Base-by-base conservation (phyloP, 2,329 filamentous ascomycete genomes). In the Trichoderma arundinaceum region DNA sequence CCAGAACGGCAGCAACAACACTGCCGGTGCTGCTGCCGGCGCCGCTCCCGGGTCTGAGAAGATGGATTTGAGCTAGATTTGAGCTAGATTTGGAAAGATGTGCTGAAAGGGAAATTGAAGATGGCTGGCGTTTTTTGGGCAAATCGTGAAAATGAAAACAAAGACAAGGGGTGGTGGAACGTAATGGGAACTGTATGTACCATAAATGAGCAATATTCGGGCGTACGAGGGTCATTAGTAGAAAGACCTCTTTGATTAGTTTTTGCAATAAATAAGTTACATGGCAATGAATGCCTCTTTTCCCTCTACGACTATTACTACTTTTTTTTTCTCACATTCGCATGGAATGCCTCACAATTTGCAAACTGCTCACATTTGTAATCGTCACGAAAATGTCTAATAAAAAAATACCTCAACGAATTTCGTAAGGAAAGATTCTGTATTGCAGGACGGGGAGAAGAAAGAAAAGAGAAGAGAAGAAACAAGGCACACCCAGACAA, bases 21-120 rank as follows among this genome's bases (percentile, higher is more conserved):
- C 58, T n/a, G 8, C 58, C 22, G 22, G 22, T 28, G 22, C 51
- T 10, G 32, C 59, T 10, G 46, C 53, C 44, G 35, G 28, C 19
- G 28, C 61, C 7, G 61, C 61, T 22, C 35, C 49, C 32, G 51
- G 32, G 19, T 64, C 85, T 35, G 80, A 82, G 71, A 77, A 72
- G 70, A 82, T 82, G 80, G 80, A 82, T 69, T 72, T 81, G 63
- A 81, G 78, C 75, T 82, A 75, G 75, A 72, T 28, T n/a, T 17
- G 43, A n/a, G n/a, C n/a, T n/a, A n/a, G n/a, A n/a, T n/a, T n/a
- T n/a, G n/a, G n/a, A 53, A 60, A 19, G n/a, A 49, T 9, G 19
- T 53, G 22, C 12, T 19, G 54, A 44, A 65, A 44, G 33, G 19
- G 63, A 66, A 66, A 38, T 33, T 62, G 35, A 39, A 73, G 70